A percentile compares a stretch with the other conserved stretches of the same genome.
Evolutionary conservation across 1,284 basidiomycete species (phyloP).

Genomic region (Heliocybe sulcata): DNA sequence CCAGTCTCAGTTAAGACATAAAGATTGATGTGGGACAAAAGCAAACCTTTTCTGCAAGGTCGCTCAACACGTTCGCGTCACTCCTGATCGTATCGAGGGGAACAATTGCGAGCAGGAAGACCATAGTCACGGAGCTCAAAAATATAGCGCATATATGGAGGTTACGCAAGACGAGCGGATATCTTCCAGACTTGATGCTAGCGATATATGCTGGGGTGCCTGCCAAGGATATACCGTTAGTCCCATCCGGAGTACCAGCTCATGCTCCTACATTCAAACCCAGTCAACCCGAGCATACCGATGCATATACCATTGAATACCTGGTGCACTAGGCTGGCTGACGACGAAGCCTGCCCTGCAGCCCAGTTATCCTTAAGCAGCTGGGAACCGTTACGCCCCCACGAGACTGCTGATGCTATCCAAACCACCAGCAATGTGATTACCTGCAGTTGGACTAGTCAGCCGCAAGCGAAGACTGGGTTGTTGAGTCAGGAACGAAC

Average conservation of each 20-base stretch:
- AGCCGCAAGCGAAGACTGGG: conserved; percentile 5
- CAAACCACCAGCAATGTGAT: conserved; percentile 47
- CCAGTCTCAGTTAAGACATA: conserved; percentile 2
- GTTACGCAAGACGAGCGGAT: conserved; percentile 54
- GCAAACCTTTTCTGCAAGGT: conserved; percentile 47
- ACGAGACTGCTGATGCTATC: conserved; percentile 39
- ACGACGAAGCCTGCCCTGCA: conserved; percentile 22
- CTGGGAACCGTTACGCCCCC: conserved; percentile 39
- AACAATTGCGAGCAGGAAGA: conserved; percentile 50
- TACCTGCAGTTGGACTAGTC: too few relatives aligned
- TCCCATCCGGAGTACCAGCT: too few relatives aligned
- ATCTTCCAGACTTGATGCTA: conserved; percentile 44
- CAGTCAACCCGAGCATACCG: conserved; percentile 63
- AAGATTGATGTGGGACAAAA: background rate
- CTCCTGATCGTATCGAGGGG: conserved; percentile 39
- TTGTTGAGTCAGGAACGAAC: conserved; percentile 28
- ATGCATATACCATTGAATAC: conserved; percentile 61
- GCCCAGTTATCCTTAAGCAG: conserved; percentile 53
- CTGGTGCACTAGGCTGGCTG: conserved; percentile 29
- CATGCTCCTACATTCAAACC: conserved; percentile 59
- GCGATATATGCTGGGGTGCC: conserved; percentile 60
- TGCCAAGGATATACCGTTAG: too few relatives aligned
- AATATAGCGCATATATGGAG: conserved; percentile 52
- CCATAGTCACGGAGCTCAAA: conserved; percentile 46
- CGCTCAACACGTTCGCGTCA: conserved; percentile 52